phyloP scores from a whole-genome alignment of 2,329 filamentous ascomycete species.

The Tolypocladium endophyticum region DNA sequence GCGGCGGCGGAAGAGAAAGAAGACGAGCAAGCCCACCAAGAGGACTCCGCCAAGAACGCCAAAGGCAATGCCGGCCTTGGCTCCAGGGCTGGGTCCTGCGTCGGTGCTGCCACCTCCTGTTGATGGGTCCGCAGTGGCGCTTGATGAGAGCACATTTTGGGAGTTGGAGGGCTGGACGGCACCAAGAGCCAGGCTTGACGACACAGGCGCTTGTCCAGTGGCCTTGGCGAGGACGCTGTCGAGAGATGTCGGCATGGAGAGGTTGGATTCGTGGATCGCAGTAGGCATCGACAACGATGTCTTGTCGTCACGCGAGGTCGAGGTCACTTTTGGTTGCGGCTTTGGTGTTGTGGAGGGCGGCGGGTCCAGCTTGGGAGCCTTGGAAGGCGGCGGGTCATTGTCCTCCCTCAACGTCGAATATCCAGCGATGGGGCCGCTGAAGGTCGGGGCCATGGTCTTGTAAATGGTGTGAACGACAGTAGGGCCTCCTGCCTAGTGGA shows the following conservation, averaged over 20 bases:
- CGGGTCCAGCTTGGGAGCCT: conserved; percentile 3
- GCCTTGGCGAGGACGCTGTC: conserved; percentile 20
- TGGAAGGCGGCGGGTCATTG: conserved; percentile 6
- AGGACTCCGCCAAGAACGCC: conserved; percentile 65
- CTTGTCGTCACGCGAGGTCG: conserved; percentile 6
- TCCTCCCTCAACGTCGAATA: conserved; percentile 24
- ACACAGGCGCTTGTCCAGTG: conserved; percentile 10
- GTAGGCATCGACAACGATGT: not conserved
- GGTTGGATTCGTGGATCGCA: conserved; percentile 4
- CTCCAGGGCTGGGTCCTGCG: conserved; percentile 21
- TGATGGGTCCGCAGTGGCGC: conserved; percentile 8
- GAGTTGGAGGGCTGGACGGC: conserved; percentile 8
- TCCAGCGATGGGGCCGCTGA: conserved; percentile 30
- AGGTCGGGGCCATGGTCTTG: conserved; percentile 28
- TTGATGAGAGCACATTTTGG: conserved; percentile 10
- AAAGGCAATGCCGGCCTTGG: conserved; percentile 76
- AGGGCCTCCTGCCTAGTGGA: not conserved
- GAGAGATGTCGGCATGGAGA: conserved; percentile 11
- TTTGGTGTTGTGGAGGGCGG: conserved; percentile 3
- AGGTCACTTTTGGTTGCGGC: conserved; percentile 3
- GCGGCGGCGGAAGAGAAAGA: conserved; percentile 62
- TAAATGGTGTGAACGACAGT: conserved; percentile 28
- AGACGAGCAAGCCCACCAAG: conserved; percentile 54
- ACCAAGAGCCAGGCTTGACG: conserved; percentile 4
- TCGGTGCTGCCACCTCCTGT: not conserved